These are phyloP conservation scores for Microcera coccophila DNA, from an alignment of 2,329 filamentous ascomycete species.

Conservation along the genomic window DNA sequence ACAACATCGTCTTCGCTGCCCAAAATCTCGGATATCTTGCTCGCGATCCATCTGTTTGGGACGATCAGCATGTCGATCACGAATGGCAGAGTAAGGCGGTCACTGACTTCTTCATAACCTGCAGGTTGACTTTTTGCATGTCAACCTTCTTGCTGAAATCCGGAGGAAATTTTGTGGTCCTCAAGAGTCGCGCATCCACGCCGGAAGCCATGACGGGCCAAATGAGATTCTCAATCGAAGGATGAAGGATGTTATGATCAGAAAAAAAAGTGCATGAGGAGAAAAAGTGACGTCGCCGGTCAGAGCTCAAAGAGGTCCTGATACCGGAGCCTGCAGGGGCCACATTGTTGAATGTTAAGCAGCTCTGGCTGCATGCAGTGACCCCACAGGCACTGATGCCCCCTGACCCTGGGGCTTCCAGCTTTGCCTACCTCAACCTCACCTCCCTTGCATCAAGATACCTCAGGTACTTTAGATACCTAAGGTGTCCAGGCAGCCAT, in stretches of 20 bases:
- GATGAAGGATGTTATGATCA: slow-evolving; percentile 18
- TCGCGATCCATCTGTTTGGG: slow-evolving; percentile 79
- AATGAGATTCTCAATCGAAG: slow-evolving; percentile 14
- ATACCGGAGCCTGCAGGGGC: slow-evolving; percentile 8
- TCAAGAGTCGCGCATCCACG: slow-evolving; percentile 84
- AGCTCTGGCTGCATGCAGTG: neutral
- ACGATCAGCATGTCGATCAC: slow-evolving; percentile 13
- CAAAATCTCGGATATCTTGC: slow-evolving; percentile 80
- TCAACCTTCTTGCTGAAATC: slow-evolving; percentile 96
- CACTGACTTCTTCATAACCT: slow-evolving; percentile 92
- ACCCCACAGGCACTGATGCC: neutral
- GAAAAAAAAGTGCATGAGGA: slow-evolving; percentile 16
- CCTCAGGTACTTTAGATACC: too few species aligned
- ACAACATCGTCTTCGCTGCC: slow-evolving; percentile 95
- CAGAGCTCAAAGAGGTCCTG: slow-evolving; percentile 5
- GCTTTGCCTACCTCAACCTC: neutral
- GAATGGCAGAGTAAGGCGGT: slow-evolving; percentile 1
- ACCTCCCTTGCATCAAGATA: too few species aligned
- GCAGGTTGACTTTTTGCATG: slow-evolving; percentile 93
- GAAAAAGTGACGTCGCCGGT: slow-evolving; percentile 31
- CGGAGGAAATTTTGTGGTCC: slow-evolving; percentile 86
- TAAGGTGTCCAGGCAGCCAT: too few species aligned
- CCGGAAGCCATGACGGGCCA: slow-evolving; percentile 65
- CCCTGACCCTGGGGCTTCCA: neutral
- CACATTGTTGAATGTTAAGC: slow-evolving; percentile 1